A percentile compares a stretch with the other conserved stretches of the same genome.
Evolutionary conservation across 1,139 yeast genomes (phyloP).

Genomic region (Blastobotrys arbuscula): DNA sequence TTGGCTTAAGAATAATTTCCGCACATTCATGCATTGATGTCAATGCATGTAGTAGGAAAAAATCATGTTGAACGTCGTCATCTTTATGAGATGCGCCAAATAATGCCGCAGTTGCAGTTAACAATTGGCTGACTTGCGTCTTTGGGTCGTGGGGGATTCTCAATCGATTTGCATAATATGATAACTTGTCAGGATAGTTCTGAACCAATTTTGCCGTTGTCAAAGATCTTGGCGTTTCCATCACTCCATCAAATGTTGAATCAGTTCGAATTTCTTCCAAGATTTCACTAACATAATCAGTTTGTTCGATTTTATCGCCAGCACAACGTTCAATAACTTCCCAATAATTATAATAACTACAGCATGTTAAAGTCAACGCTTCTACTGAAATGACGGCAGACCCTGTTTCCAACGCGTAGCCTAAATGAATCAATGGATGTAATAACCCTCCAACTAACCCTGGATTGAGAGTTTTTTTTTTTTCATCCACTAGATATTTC

Average conservation of each 20-base stretch:
- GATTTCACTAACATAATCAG: conserved; percentile 17
- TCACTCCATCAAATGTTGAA: conserved; percentile 17
- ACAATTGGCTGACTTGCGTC: conserved; percentile 19
- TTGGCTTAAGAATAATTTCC: conserved; percentile 23
- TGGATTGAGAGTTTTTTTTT: conserved; percentile 17
- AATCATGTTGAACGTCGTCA: conserved; percentile 25
- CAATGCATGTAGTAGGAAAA: conserved; percentile 30
- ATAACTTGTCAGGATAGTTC: conserved; percentile 15
- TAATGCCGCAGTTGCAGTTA: conserved; percentile 22
- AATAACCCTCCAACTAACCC: conserved; percentile 27
- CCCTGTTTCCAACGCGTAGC: conserved; percentile 33
- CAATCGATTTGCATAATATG: conserved; percentile 21
- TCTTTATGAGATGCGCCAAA: conserved; percentile 26
- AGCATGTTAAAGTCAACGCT: conserved; percentile 25
- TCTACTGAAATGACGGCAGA: conserved; percentile 31
- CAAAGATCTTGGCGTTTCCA: neutral
- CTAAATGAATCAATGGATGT: conserved; percentile 34
- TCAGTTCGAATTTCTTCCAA: conserved; percentile 22
- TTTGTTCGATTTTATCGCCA: neutral
- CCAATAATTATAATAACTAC: conserved; percentile 5
- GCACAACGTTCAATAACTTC: neutral
- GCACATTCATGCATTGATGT: conserved; percentile 30
- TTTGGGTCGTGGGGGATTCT: conserved; percentile 16
- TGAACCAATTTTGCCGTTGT: conserved; percentile 1
- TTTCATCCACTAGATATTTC: conserved; percentile 12